Percentiles rank a stretch among this genome's conserved stretches.
These are phyloP conservation scores for Vitis riparia DNA, from an alignment of 164 flowering plant species.

Conservation along the genomic window DNA sequence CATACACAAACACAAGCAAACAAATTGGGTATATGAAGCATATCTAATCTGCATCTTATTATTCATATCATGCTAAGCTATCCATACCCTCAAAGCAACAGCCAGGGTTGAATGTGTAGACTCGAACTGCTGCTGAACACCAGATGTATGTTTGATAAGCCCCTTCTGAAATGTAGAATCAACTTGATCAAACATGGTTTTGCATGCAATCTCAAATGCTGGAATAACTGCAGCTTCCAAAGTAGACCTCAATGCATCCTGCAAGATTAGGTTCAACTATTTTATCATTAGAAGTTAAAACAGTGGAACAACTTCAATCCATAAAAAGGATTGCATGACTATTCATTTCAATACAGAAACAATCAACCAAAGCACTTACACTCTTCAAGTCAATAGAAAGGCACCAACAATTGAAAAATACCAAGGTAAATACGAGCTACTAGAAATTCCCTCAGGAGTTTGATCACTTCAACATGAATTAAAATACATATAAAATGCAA, in stretches of 20 bases:
- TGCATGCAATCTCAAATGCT: constrained; percentile 85
- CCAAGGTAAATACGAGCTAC: background rate
- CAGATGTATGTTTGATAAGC: constrained; percentile 57
- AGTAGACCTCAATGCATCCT: constrained; percentile 72
- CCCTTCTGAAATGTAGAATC: constrained; percentile 78
- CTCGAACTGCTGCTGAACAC: constrained; percentile 70
- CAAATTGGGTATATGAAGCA: background rate
- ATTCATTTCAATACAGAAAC: background rate
- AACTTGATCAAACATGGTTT: constrained; percentile 86
- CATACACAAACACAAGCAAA: background rate
- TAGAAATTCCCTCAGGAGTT: background rate
- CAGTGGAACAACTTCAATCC: background rate
- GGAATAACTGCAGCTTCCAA: constrained; percentile 79
- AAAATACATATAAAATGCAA: background rate
- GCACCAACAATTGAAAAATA: background rate
- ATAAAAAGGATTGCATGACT: background rate
- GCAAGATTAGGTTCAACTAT: constrained; percentile 16
- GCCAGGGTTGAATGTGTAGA: constrained; percentile 69
- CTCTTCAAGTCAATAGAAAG: background rate
- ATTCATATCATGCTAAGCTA: background rate
- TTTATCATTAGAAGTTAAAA: background rate
- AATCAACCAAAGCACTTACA: background rate
- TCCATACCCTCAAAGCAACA: constrained; percentile 66
- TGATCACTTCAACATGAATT: background rate
- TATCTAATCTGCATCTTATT: background rate